Evolutionary conservation across 2,329 filamentous ascomycete species (phyloP).

Genomic region (Lomentospora prolificans): DNA sequence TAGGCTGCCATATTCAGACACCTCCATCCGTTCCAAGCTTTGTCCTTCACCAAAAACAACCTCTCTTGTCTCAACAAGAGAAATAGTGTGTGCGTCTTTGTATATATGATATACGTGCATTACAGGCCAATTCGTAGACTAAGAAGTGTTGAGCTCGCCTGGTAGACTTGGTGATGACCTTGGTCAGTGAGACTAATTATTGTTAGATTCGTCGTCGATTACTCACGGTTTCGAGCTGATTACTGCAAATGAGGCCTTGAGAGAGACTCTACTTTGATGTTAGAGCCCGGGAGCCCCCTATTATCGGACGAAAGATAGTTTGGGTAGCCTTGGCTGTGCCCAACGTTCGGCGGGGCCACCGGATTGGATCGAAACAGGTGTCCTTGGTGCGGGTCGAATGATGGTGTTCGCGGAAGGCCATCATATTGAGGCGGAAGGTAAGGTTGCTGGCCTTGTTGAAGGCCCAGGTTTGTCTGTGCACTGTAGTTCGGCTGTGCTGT

Average conservation of each 20-base stretch:
- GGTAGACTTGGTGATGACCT: too few species aligned
- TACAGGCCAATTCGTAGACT: too few species aligned
- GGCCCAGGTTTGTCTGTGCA: background rate
- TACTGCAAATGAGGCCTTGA: conserved; percentile 3
- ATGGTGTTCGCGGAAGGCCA: background rate
- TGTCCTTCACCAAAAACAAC: too few species aligned
- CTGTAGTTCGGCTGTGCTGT: conserved; percentile 6
- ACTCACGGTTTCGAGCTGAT: background rate
- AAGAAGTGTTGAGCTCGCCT: too few species aligned
- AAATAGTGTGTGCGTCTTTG: too few species aligned
- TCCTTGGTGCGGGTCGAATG: conserved; percentile 1
- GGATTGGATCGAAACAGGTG: background rate
- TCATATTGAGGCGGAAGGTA: conserved; percentile 7
- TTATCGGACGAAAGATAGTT: conserved; percentile 4
- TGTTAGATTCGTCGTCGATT: too few species aligned
- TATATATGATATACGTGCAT: too few species aligned
- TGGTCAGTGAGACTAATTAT: too few species aligned
- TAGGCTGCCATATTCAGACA: too few species aligned
- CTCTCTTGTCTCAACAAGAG: too few species aligned
- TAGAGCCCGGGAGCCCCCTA: background rate
- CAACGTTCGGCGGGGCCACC: conserved; percentile 1
- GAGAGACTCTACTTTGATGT: background rate
- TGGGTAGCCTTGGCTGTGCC: conserved; percentile 4
- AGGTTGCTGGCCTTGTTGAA: conserved; percentile 6
- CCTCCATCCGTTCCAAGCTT: too few species aligned